Conservation (phyloP, 2,329 filamentous ascomycete genomes). For the Fusarium sp. region DNA sequence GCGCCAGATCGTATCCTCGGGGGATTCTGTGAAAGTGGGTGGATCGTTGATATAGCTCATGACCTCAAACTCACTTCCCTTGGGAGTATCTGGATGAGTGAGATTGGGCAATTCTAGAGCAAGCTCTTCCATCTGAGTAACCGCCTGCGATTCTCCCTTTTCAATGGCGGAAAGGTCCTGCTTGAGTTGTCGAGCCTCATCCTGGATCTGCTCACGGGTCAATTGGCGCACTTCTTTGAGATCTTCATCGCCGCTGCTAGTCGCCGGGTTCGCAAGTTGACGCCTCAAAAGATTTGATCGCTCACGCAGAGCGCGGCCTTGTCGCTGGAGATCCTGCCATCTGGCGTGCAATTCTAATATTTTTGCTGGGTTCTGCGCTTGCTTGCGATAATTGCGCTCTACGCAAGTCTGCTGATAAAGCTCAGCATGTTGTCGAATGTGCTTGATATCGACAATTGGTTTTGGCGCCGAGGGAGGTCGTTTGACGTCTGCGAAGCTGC, state of each 20-base stretch:
- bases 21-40: constrained; percentile 57
- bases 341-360: constrained; percentile 69
- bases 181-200: constrained; percentile 76
- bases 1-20: constrained; percentile 63
- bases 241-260: constrained; percentile 60
- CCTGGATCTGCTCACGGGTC: constrained; percentile 67
- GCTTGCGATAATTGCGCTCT: constrained; percentile 82
- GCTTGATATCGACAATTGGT: constrained; percentile 83
- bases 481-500: constrained; percentile 49
- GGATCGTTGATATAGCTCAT: constrained; percentile 85
- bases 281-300: constrained; percentile 73
- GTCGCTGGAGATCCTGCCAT: constrained; percentile 71
- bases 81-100: constrained; percentile 81
- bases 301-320: constrained; percentile 73
- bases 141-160: constrained; percentile 70
- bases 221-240: constrained; percentile 53
- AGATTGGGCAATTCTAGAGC: constrained; percentile 88
- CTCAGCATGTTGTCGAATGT: constrained; percentile 87
- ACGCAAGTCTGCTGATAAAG: constrained; percentile 86
- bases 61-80: constrained; percentile 73
- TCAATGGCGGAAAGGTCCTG: constrained; percentile 71
- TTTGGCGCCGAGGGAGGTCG: constrained; percentile 82
- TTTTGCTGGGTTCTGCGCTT: constrained; percentile 66
- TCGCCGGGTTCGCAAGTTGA: constrained; percentile 66
- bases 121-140: constrained; percentile 76